Conservation (phyloP, 257 asterid species). For the Leptodermis oblonga region DNA sequence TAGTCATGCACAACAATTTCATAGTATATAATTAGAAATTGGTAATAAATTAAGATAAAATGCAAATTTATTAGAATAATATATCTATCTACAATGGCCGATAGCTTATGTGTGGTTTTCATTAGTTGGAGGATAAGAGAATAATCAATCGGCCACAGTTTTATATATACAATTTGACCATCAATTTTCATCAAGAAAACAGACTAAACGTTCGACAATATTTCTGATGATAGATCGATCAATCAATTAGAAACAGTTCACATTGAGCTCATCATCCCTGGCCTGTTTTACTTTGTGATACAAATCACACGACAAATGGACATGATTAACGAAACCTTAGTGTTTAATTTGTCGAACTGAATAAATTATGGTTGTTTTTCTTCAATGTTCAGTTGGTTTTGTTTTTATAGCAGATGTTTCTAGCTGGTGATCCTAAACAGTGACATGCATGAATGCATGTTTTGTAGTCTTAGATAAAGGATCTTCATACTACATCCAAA, state of each 20-base stretch:
- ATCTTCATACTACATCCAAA: too few relatives aligned
- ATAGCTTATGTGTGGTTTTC: background rate
- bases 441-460: conserved; percentile 1
- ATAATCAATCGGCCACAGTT: background rate
- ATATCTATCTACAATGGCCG: background rate
- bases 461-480: background rate
- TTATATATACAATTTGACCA: background rate
- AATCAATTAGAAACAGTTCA: background rate
- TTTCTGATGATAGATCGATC: too few relatives aligned
- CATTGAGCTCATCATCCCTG: background rate
- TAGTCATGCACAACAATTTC: too few relatives aligned
- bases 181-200: background rate
- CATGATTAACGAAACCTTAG: background rate
- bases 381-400: background rate
- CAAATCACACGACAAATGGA: conserved; percentile 10
- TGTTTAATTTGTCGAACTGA: background rate
- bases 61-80: too few relatives aligned
- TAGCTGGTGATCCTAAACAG: background rate
- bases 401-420: background rate
- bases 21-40: too few relatives aligned
- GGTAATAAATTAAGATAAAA: too few relatives aligned
- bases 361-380: background rate
- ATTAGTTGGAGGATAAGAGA: conserved; percentile 4
- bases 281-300: background rate
- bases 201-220: background rate